Conservation (phyloP, 805 yeast species). For the Kodamaea fukazawae region DNA sequence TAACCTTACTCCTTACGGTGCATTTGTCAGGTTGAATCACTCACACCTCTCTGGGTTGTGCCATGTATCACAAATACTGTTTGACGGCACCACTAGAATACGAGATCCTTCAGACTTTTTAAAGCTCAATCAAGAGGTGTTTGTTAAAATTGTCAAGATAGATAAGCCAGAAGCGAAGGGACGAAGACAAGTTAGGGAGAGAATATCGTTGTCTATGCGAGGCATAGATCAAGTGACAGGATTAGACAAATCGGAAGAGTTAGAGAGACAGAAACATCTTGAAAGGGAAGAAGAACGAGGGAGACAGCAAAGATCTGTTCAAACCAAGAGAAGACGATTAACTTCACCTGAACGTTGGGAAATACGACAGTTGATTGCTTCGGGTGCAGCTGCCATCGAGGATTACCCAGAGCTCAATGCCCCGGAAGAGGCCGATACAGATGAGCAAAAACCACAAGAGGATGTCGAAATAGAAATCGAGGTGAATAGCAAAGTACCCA, state of each 20-base stretch:
- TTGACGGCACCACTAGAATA: constrained; percentile 43
- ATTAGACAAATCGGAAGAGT: constrained; percentile 25
- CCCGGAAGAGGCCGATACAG: constrained; percentile 21
- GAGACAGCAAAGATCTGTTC: not conserved
- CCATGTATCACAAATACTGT: constrained; percentile 69
- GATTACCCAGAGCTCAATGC: constrained; percentile 61
- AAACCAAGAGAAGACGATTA: constrained; percentile 40
- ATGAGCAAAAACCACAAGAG: constrained; percentile 21
- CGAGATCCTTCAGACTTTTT: constrained; percentile 59
- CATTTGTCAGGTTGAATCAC: constrained; percentile 56
- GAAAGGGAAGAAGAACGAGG: constrained; percentile 14
- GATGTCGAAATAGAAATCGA: constrained; percentile 68
- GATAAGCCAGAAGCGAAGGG: constrained; percentile 17
- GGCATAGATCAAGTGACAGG: constrained; percentile 74
- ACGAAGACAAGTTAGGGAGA: constrained; percentile 15
- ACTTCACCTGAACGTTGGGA: constrained; percentile 94
- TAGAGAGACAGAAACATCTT: constrained; percentile 15
- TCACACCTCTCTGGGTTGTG: constrained; percentile 58
- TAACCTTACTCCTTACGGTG: constrained; percentile 69
- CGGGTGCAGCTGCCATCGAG: constrained; percentile 66
- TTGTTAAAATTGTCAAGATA: constrained; percentile 50
- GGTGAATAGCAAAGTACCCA: constrained; percentile 64
- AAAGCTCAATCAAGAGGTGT: constrained; percentile 57
- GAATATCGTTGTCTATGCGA: constrained; percentile 63
- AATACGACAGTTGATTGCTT: constrained; percentile 72